Conservation (phyloP, 2,329 filamentous ascomycete genomes). For the Verticillium albo-atrum region DNA sequence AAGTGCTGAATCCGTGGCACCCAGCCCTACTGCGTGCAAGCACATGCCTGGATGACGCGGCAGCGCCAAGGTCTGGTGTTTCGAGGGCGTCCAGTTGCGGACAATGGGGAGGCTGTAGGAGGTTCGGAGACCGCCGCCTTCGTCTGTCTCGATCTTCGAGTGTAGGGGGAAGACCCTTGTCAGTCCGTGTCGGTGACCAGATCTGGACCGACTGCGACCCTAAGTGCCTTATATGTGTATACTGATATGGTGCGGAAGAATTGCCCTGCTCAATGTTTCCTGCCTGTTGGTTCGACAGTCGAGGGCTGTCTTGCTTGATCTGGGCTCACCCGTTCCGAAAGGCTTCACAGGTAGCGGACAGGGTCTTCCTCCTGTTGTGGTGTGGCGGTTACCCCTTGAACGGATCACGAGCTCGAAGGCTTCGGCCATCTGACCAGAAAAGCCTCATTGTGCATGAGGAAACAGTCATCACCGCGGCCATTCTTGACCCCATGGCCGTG, state of each 20-base stretch:
- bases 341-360: too few relatives aligned
- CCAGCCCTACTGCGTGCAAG: not conserved
- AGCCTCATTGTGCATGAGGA: too few relatives aligned
- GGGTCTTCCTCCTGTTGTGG: too few relatives aligned
- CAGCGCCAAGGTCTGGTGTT: not conserved
- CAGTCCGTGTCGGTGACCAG: not conserved
- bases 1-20: not conserved
- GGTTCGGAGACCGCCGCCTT: not conserved
- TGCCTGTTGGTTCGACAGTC: not conserved
- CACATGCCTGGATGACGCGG: not conserved
- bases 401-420: too few relatives aligned
- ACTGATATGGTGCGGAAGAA: not conserved
- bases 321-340: too few relatives aligned
- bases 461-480: too few relatives aligned
- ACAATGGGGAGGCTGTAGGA: not conserved
- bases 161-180: not conserved
- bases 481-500: too few relatives aligned
- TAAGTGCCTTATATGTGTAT: too few relatives aligned
- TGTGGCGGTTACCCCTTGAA: too few relatives aligned
- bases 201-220: not conserved
- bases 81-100: not conserved
- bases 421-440: too few relatives aligned
- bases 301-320: too few relatives aligned
- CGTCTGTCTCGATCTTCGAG: not conserved
- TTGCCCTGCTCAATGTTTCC: not conserved